Conservation (phyloP, 371 early-diverging fungal species). For the Rhizopus arrhizus region DNA sequence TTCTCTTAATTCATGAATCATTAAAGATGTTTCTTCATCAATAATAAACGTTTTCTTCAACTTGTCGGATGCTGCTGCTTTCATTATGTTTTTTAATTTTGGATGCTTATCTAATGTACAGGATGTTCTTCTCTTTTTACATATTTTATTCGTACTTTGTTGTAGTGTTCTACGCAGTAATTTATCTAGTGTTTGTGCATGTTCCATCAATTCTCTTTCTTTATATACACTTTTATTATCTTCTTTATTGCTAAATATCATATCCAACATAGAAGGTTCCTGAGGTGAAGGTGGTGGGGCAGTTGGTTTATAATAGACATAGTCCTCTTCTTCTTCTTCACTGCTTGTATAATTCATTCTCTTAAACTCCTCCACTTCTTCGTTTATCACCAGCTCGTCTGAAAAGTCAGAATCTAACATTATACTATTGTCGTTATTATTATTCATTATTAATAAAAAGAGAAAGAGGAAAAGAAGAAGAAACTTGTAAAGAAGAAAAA, state of each 20-base stretch:
- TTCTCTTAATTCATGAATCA: conserved; percentile 29
- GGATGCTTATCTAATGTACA: conserved; percentile 17
- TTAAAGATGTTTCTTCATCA: conserved; percentile 18
- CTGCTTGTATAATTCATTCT: conserved; percentile 13
- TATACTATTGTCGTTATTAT: conserved; percentile 9
- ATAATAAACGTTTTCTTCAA: conserved; percentile 17
- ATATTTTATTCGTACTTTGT: conserved; percentile 4
- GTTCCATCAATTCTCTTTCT: conserved; percentile 6
- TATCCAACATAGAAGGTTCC: conserved; percentile 27
- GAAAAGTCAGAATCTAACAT: conserved; percentile 10
- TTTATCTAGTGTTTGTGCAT: conserved; percentile 25
- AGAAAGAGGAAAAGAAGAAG: neutral
- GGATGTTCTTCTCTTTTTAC: conserved; percentile 11
- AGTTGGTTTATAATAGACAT: conserved; percentile 9
- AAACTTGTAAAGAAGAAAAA: neutral
- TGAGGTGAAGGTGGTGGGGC: conserved; percentile 38
- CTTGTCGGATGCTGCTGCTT: conserved; percentile 21
- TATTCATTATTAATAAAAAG: neutral
- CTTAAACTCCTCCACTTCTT: conserved; percentile 22
- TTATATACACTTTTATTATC: neutral
- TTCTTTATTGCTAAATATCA: conserved; percentile 20
- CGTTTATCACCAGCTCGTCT: conserved; percentile 17
- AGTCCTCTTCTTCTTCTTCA: conserved; percentile 2
- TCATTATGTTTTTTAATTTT: conserved; percentile 15
- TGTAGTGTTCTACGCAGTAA: conserved; percentile 22